Evolutionary conservation across 2,329 filamentous ascomycete species (phyloP).

Genomic region (Arthrobotrys entomopaga): DNA sequence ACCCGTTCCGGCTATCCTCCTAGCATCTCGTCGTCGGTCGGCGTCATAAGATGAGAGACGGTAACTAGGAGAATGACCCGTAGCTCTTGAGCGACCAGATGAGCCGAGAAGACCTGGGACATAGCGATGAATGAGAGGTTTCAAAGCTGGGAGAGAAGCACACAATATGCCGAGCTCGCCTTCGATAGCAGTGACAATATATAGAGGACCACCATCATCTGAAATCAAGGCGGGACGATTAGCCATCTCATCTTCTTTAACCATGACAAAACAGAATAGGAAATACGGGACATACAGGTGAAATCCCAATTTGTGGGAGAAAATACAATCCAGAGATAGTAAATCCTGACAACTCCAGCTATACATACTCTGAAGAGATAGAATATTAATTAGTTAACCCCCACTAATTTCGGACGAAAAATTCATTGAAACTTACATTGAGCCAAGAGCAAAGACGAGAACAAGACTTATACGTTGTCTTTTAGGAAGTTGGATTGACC

Average conservation of each 20-base stretch:
- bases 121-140: conserved; percentile 47
- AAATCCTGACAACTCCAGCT: conserved; percentile 52
- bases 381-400: conserved; percentile 5
- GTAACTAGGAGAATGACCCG: conserved; percentile 39
- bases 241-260: background rate
- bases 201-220: conserved; percentile 47
- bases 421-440: conserved; percentile 27
- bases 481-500: conserved; percentile 50
- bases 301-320: conserved; percentile 46
- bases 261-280: no score
- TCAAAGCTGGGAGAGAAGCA: conserved; percentile 49
- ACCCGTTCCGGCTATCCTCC: conserved; percentile 21
- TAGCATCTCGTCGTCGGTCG: conserved; percentile 38
- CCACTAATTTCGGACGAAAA: no score
- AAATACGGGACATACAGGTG: conserved; percentile 31
- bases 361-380: conserved; percentile 34
- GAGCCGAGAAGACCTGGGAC: conserved; percentile 45
- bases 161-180: conserved; percentile 51
- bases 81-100: conserved; percentile 21
- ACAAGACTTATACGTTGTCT: conserved; percentile 53
- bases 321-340: conserved; percentile 53
- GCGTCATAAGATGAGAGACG: conserved; percentile 45
- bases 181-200: conserved; percentile 53
- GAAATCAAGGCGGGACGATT: background rate
- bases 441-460: conserved; percentile 52